Percentiles rank a stretch among this genome's conserved stretches.
Evolutionary conservation across 2,329 filamentous ascomycete genomes (phyloP).

Genomic region (Rhinocladiella mackenziei): DNA sequence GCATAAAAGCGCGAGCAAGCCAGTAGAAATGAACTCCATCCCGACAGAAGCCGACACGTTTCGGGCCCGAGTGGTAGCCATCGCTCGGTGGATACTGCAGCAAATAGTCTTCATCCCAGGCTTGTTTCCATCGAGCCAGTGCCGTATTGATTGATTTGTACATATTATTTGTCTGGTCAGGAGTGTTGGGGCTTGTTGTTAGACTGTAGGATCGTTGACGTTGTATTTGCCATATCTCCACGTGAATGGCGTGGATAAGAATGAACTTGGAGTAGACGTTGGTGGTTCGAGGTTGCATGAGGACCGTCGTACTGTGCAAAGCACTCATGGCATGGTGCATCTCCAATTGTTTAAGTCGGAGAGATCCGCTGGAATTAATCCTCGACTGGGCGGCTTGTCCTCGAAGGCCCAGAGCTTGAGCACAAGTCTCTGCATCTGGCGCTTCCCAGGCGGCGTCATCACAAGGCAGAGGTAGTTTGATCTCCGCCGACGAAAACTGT

Average conservation of each 20-base stretch:
- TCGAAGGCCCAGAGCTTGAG: constrained; percentile 60
- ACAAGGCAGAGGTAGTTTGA: constrained; percentile 64
- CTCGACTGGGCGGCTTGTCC: constrained; percentile 54
- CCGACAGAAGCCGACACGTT: constrained; percentile 65
- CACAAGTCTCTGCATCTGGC: constrained; percentile 55
- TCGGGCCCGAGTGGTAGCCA: constrained; percentile 36
- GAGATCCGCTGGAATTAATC: constrained; percentile 59
- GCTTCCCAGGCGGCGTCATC: constrained; percentile 75
- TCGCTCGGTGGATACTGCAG: constrained; percentile 58
- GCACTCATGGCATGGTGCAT: constrained; percentile 59
- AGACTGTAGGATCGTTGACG: constrained; percentile 38
- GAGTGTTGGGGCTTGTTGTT: constrained; percentile 18
- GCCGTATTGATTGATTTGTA: constrained; percentile 49
- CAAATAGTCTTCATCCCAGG: constrained; percentile 67
- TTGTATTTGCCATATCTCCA: constrained; percentile 56
- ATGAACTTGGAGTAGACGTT: constrained; percentile 73
- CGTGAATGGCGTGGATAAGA: constrained; percentile 64
- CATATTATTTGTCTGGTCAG: constrained; percentile 47
- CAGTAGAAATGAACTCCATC: constrained; percentile 72
- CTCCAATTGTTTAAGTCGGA: constrained; percentile 61
- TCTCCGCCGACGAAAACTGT: constrained; percentile 60
- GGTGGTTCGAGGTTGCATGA: constrained; percentile 62
- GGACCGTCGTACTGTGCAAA: constrained; percentile 56
- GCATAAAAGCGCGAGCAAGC: constrained; percentile 63
- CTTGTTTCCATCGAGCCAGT: constrained; percentile 67